Evolutionary conservation across 2,329 filamentous ascomycete genomes (phyloP).

Genomic region (Aspergillus transmontanensis): DNA sequence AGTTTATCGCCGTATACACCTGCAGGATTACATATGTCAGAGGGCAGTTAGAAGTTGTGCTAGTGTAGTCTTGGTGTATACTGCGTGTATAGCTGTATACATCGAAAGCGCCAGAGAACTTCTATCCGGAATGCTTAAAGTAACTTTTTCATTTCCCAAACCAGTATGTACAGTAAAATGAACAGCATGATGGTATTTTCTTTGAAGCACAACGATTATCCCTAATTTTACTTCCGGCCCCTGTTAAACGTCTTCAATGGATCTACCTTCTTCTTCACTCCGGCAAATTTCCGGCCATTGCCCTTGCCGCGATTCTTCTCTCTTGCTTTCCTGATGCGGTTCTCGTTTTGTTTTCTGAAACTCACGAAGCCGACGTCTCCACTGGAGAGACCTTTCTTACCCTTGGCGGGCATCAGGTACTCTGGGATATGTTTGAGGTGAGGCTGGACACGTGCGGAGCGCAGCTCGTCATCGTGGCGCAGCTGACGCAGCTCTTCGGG

Average conservation of each 20-base stretch:
- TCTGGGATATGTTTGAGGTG: constrained; percentile 95
- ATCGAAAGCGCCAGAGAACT: background rate
- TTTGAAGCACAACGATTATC: background rate
- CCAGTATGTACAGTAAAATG: background rate
- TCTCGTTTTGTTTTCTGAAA: constrained; percentile 54
- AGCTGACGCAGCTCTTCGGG: constrained; percentile 84
- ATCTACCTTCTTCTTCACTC: constrained; percentile 64
- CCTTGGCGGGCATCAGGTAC: constrained; percentile 81
- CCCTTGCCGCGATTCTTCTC: constrained; percentile 45
- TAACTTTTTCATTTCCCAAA: background rate
- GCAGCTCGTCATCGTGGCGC: constrained; percentile 84
- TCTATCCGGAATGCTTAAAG: background rate
- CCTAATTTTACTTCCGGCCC: constrained; percentile 32
- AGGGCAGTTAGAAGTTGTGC: background rate
- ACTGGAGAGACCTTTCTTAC: constrained; percentile 67
- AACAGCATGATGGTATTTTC: constrained; percentile 1
- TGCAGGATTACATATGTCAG: no score
- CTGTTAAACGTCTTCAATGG: constrained; percentile 87
- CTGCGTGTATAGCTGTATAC: background rate
- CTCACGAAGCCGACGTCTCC: constrained; percentile 77
- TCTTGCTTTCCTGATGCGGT: constrained; percentile 54
- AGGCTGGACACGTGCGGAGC: constrained; percentile 79
- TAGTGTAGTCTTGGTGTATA: background rate
- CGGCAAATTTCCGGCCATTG: constrained; percentile 51
- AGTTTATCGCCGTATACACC: no score